phyloP scores from a whole-genome alignment of 129 eudicot genomes.

The sunflower (Helianthus annuus) region HanXRQr2.0-SUNRISE NC_035434.2:142571049-142571548 shows the following conservation, averaged over 20 bases:
- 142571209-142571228: constrained; percentile 38
- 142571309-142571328: constrained; percentile 78
- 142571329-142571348: constrained; percentile 71
- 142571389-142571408: constrained; percentile 62
- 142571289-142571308: constrained; percentile 48
- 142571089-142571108: constrained; percentile 91
- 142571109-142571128: constrained; percentile 89
- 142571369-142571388: constrained; percentile 58
- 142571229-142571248: constrained; percentile 42
- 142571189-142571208: constrained; percentile 52
- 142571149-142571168: constrained; percentile 70
- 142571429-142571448: constrained; percentile 54
- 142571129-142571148: constrained; percentile 84
- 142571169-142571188: constrained; percentile 52
- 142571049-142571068: constrained; percentile 90
- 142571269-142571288: constrained; percentile 56
- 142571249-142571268: constrained; percentile 49
- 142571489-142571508: constrained; percentile 73
- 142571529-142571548: constrained; percentile 84
- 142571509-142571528: constrained; percentile 91
- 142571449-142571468: constrained; percentile 52
- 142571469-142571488: constrained; percentile 77
- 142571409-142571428: constrained; percentile 76
- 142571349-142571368: constrained; percentile 62
- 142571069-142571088: constrained; percentile 73